Base-by-base conservation (phyloP, 1,139 yeast genomes). In the Yamadazyma dendronema region DNA sequence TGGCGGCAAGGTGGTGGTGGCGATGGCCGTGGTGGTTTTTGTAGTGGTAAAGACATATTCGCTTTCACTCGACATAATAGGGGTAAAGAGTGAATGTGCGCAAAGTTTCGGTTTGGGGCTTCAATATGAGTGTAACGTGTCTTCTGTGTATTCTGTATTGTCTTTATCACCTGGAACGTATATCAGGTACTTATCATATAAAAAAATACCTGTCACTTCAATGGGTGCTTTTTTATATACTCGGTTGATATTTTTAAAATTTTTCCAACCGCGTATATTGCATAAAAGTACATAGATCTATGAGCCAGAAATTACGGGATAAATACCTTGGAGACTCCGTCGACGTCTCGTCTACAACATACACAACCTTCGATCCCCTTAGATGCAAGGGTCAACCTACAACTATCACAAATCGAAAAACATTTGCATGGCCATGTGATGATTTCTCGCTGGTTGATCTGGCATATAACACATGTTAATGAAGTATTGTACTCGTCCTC, bases 381-480 rank as follows among this genome's bases (percentile, higher is more conserved):
- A 17, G 81, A 65, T 3, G 88, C 90, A 39, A 89, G 67, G n/a
- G 85, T 77, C 22, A 81, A 65, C 17, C 97, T 71, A 54, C 97
- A 89, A 12, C 78, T 74, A 45, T 88, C 96, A 58, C 97, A 89
- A 7, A 89, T 70, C 0, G 96, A 89, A 46, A 89, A 77, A 57
- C 97, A 89, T 49, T 81, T 77, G 56, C 97, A 89, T 1, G 97
- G 97, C 97, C 97, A 89, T 3, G 92, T 67, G 12, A 89, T 81
- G 30, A 89, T 77, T 44, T 84, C 87, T 47, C 97, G 72, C 7
- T 80, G 74, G 40, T 83, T 78, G 9, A 73, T 71, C 48, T 85
- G 94, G 57, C 97, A 89, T 2, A 89, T 83, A 3, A 87, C 95
- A 61, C 97, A 89, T 10, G 63, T 76, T 30, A 71, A 52, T 16